Evolutionary conservation across 495 filamentous ascomycete species (phyloP), one percentile per base, ranked within the genome.

Genomic region (Penicillium psychrofluorescens): DNA sequence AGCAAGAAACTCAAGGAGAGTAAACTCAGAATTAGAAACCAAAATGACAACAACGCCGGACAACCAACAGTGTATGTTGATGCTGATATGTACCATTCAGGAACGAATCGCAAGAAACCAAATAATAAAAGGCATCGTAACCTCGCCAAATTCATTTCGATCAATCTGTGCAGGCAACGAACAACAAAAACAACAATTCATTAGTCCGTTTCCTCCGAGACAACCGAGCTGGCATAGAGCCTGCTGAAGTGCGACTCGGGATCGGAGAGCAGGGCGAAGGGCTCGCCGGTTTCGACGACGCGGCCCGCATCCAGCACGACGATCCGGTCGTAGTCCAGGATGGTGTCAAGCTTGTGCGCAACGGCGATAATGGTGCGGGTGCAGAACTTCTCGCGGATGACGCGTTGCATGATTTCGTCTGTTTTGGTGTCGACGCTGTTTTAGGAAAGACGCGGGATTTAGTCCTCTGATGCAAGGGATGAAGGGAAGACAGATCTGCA

Each of bases 271-370:
- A 68, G 47, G 2, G 44, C 56, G 41, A 59, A 59, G 1, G 75
- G 75, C 30, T 61, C 62, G 11, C 69, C 74, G 31, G 59, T 60
- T 43, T 77, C 74, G 10, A 69, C 58, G n/a, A 78, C 42, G 8
- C 46, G 56, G 12, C 75, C 75, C 7, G 58, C 61, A 7, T 72
- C 68, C 30, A 77, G 49, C 27, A 78, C 63, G 29, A 71, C 59
- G 12, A 79, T 56, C 42, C 61, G 64, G 51, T 77, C 75, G 44
- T 60, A 75, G 48, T 81, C 77, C 10, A 74, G 46, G 46, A 80
- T 76, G 0, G 76, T 77, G 27, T 77, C 73, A n/a, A 85, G 64
- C 33, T 75, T 71, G 55, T 86, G 82, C 0, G 80, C 76, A 1
- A 87, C 74, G 10, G 79, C 68, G 37, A 86, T 56, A 35, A 85